Base-by-base conservation (phyloP, 345 rosid species). In the Psidium friedrichsthalianum region DNA sequence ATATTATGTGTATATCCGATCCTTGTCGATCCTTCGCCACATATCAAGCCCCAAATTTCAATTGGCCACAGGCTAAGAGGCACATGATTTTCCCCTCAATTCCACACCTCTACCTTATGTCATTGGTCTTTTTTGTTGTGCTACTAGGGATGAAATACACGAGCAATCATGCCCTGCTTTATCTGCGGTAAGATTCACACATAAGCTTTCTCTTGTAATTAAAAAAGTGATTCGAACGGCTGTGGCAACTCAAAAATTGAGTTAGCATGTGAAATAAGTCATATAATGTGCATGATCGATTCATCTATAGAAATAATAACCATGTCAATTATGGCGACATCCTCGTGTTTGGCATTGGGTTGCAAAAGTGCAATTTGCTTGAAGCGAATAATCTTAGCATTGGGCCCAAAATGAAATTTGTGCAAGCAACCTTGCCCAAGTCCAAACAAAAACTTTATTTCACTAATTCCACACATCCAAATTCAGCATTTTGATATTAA, bases 241-340 rank as follows among this genome's bases (percentile, higher is more conserved):
- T n/a, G n/a, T n/a, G n/a, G n/a, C n/a, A n/a, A n/a, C n/a, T n/a
- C n/a, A 58, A 58, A 16, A 58, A 58, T 58, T n/a, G 36, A 59
- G 10, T 0, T 27, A 59, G 74, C 0, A 0, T 27, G 9, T 36
- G 36, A 36, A 36, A 36, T 2, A n/a, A 15, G 10, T 59, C 21
- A 59, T 14, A 3, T 1, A 4, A 27, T 27, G 20, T 14, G 0
- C 2, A 0, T 13, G 15, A 59, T 59, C 74, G 7, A 59, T 59
- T 27, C 20, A 59, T 27, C 20, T 27, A 59, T 27, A 7, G 74
- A 59, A 59, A 59, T 27, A 27, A 14, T 59, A 40, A 14, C 20
- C 74, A 59, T 14, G 8, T 6, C 40, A 61, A 0, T 0, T 2
- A 24, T n/a, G 18, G 54, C 18, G 11, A 49, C 51, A 9, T 9